Percentiles rank a stretch among this genome's conserved stretches.
Evolutionary conservation across 164 flowering plant species (phyloP).

Genomic region (Sedum album): DNA sequence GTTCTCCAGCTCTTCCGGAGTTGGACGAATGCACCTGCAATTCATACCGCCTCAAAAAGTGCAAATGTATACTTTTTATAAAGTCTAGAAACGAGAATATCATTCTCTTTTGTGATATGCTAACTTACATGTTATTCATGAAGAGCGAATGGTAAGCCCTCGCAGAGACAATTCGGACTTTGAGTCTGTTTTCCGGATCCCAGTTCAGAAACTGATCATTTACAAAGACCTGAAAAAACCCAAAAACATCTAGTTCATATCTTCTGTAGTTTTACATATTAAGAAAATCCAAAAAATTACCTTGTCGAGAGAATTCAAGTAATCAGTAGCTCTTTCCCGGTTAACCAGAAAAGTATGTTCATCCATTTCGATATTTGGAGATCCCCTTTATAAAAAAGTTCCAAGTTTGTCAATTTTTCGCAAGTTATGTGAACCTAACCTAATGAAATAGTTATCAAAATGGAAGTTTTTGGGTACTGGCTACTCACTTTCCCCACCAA

Average conservation of each 20-base stretch:
- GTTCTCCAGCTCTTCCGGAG: too few relatives aligned
- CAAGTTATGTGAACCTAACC: not conserved
- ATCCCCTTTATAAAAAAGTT: not conserved
- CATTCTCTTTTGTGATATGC: too few relatives aligned
- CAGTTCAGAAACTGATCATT: not conserved
- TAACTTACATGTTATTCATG: conserved; percentile 38
- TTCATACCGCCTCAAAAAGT: too few relatives aligned
- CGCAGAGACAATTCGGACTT: conserved; percentile 94
- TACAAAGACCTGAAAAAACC: not conserved
- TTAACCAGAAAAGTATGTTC: not conserved
- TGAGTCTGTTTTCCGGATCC: conserved; percentile 53
- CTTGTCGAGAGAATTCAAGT: not conserved
- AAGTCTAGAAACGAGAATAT: too few relatives aligned
- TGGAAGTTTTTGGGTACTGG: too few relatives aligned
- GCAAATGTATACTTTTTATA: too few relatives aligned
- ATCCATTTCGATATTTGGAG: not conserved
- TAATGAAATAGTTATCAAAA: not conserved
- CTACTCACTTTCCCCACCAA: too few relatives aligned
- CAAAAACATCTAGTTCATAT: not conserved
- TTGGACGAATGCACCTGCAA: too few relatives aligned
- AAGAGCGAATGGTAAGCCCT: conserved; percentile 98
- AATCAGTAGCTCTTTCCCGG: not conserved
- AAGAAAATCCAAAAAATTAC: not conserved
- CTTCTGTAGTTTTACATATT: not conserved
- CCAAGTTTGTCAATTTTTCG: not conserved